Base-by-base conservation (phyloP, 768 basidiomycete genomes). In the Tricholoma hemisulphureum region DNA sequence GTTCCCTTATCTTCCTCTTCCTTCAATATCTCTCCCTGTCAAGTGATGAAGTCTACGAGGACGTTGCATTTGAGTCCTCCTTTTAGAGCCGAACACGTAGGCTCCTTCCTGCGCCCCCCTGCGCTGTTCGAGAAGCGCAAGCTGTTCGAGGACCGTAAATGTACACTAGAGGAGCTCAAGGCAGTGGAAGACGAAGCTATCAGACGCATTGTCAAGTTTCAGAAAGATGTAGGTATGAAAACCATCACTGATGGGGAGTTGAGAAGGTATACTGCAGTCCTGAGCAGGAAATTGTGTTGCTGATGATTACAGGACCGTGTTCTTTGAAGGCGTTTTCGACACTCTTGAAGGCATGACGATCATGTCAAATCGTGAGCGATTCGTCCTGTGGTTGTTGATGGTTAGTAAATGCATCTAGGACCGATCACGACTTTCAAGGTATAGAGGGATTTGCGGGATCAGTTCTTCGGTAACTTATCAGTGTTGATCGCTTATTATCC, bases 291-390 rank as follows among this genome's bases (percentile, higher is more conserved):
- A 51, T 14, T 52, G 34, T 43, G 53, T 6, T 20, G 58, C 52
- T 58, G 46, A 57, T 31, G 37, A 10, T 29, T 53, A 4, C 65
- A 86, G 85, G 62, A 74, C 75, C 45, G 73, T 79, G 70, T 88
- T 85, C 67, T 86, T 76, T 55, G 83, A 88, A 46, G 86, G 86
- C 18, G 83, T 88, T 28, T 87, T 87, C 67, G 80, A 88, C 63
- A 84, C 80, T 53, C 69, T 89, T 37, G 81, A 84, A 51, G 87
- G 87, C 49, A 87, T 88, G 82, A 75, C 74, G 51, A 73, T 69
- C 58, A 71, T 84, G 53, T 79, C 80, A 6, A 76, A 80, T 37
- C 75, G 83, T 84, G 55, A 31, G 72, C 65, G 23, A 23, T 49
- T 56, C 39, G 23, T 60, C 8, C 20, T 41, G 14, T 48, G 23